Conservation (phyloP, 106 monocot genomes). For the Phalaenopsis aphrodite region DNA sequence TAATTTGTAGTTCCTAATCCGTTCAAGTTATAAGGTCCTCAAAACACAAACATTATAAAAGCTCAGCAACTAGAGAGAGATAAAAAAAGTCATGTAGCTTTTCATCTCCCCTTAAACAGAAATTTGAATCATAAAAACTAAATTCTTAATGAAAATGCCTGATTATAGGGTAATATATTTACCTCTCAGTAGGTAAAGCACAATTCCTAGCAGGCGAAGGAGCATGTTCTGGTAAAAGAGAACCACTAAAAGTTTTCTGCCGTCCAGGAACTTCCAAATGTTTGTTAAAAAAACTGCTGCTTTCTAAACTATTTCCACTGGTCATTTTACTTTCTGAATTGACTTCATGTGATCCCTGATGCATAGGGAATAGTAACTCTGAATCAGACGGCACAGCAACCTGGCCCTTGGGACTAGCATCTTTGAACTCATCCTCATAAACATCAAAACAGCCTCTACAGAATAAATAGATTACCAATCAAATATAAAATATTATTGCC, state of each 20-base stretch:
- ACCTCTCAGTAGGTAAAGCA: constrained; percentile 47
- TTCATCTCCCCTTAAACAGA: background rate
- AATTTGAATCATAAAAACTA: background rate
- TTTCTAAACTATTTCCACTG: constrained; percentile 36
- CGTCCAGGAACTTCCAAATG: constrained; percentile 30
- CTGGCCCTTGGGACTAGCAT: constrained; percentile 28
- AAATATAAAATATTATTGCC: background rate
- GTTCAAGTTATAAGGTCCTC: background rate
- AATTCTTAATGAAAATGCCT: background rate
- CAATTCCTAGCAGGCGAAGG: constrained; percentile 32
- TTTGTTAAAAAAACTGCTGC: constrained; percentile 25
- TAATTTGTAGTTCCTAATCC: background rate
- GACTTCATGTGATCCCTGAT: constrained; percentile 20
- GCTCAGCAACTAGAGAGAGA: background rate
- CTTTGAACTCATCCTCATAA: constrained; percentile 51
- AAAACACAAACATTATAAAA: background rate
- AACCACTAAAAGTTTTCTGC: constrained; percentile 51
- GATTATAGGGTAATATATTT: background rate
- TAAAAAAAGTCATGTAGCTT: background rate
- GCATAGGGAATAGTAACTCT: constrained; percentile 12
- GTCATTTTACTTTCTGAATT: constrained; percentile 15
- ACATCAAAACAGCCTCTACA: constrained; percentile 88
- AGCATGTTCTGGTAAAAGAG: constrained; percentile 52
- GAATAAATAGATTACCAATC: constrained; percentile 3
- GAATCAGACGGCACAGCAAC: constrained; percentile 17